Evolutionary conservation across 148 eudicot species (phyloP).

Genomic region (Silene conica): DNA sequence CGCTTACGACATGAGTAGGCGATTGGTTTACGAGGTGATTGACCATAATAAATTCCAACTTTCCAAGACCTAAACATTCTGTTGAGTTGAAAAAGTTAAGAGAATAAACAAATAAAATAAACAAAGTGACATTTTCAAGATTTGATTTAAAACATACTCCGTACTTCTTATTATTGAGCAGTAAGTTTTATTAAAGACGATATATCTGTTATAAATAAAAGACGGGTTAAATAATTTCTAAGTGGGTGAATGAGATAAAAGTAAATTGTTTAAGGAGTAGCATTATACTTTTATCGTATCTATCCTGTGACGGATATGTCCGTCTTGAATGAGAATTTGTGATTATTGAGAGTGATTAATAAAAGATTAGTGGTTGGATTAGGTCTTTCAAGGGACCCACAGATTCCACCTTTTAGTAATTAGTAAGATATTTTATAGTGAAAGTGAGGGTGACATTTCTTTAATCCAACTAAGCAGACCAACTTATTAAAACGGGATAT

Average conservation of each 20-base stretch:
- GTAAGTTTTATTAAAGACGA: too few species aligned
- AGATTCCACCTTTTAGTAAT: constrained; percentile 27
- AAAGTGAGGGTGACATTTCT: constrained; percentile 20
- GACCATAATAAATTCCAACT: background rate
- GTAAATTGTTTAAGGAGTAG: too few species aligned
- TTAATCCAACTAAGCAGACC: constrained; percentile 16
- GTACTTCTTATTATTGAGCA: too few species aligned
- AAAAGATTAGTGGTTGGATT: constrained; percentile 30
- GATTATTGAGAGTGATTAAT: constrained; percentile 20
- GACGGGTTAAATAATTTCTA: too few species aligned
- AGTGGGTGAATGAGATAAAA: too few species aligned
- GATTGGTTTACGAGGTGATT: constrained; percentile 5
- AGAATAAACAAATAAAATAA: background rate
- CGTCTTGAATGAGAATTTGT: too few species aligned
- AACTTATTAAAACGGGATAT: background rate
- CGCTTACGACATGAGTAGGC: background rate
- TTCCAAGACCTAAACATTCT: constrained; percentile 5
- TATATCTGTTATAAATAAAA: too few species aligned
- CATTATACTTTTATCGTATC: too few species aligned
- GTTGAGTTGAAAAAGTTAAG: constrained; percentile 1
- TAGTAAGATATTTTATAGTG: constrained; percentile 25
- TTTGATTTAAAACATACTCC: background rate
- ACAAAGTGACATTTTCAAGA: constrained; percentile 5
- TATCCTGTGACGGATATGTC: too few species aligned
- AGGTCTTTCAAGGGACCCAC: constrained; percentile 31